phyloP scores from a whole-genome alignment of 495 filamentous ascomycete genomes.

The Choiromyces venosus region DNA sequence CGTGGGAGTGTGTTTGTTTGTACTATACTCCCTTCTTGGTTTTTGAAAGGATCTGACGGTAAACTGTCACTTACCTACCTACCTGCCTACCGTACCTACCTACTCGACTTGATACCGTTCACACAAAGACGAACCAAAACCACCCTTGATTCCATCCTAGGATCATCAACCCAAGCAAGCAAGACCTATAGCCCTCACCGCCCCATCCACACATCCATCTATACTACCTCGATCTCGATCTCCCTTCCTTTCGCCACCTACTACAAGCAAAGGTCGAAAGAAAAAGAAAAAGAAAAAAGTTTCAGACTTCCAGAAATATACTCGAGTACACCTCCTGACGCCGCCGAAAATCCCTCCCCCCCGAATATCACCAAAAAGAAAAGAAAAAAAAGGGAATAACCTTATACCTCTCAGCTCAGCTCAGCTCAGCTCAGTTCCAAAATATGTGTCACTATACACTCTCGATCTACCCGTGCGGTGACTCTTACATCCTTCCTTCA shows the following conservation, averaged over 20 bases:
- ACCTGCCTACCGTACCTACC: neutral
- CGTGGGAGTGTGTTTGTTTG: too few species aligned
- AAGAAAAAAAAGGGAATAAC: too few species aligned
- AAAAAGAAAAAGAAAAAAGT: constrained; percentile 8
- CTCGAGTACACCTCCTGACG: neutral
- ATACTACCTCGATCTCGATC: neutral
- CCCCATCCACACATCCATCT: neutral
- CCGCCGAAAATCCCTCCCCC: neutral
- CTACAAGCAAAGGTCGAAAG: neutral
- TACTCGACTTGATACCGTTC: neutral
- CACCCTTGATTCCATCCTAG: neutral
- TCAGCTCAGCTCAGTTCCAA: too few species aligned
- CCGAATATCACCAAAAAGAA: neutral
- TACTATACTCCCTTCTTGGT: neutral
- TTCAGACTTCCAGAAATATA: neutral
- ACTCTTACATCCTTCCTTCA: constrained; percentile 37
- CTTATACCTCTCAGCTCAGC: neutral
- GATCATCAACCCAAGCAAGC: neutral
- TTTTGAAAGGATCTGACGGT: neutral
- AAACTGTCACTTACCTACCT: neutral
- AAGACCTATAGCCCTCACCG: too few species aligned
- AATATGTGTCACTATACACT: constrained; percentile 41
- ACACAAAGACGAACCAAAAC: neutral
- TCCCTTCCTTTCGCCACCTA: neutral
- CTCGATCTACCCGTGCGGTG: constrained; percentile 39